These are phyloP conservation scores for Phytophthora boehmeriae DNA, from an alignment of 352 stramenopile genomes.

Conservation along the genomic window DNA sequence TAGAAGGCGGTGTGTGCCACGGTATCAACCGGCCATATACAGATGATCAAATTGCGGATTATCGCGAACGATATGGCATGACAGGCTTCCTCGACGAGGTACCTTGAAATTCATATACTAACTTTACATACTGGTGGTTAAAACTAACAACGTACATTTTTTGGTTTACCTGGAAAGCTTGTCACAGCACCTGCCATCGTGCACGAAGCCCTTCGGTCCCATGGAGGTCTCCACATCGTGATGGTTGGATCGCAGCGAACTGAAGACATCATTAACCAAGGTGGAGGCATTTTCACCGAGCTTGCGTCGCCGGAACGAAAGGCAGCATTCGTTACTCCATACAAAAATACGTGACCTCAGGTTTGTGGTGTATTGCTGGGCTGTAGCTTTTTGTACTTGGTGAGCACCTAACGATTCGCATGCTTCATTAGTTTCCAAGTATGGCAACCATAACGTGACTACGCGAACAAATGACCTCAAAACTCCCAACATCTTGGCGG, in stretches of 20 bases:
- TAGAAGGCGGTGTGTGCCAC: constrained; percentile 64
- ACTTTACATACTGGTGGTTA: not conserved
- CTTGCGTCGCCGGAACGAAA: constrained; percentile 66
- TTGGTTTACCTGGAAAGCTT: constrained; percentile 40
- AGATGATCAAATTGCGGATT: constrained; percentile 53
- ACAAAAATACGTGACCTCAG: constrained; percentile 88
- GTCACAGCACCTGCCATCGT: constrained; percentile 85
- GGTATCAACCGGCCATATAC: constrained; percentile 64
- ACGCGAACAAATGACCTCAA: constrained; percentile 85
- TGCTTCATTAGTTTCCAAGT: constrained; percentile 67
- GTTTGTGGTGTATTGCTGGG: constrained; percentile 24
- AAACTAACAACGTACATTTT: constrained; percentile 8
- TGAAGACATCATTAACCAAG: constrained; percentile 79
- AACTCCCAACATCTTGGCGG: constrained; percentile 66
- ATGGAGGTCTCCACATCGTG: constrained; percentile 81
- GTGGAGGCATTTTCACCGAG: constrained; percentile 63
- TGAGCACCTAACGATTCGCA: not conserved
- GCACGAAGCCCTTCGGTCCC: constrained; percentile 70
- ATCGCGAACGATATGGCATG: constrained; percentile 67
- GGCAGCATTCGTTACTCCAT: constrained; percentile 79
- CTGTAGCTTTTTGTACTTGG: not conserved
- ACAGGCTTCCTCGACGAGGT: constrained; percentile 83
- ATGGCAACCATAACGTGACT: constrained; percentile 83
- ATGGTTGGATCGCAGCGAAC: constrained; percentile 76
- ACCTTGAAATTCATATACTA: not conserved